Evolutionary conservation across 2,329 filamentous ascomycete species (phyloP).

Genomic region (Aspergillus vadensis): DNA sequence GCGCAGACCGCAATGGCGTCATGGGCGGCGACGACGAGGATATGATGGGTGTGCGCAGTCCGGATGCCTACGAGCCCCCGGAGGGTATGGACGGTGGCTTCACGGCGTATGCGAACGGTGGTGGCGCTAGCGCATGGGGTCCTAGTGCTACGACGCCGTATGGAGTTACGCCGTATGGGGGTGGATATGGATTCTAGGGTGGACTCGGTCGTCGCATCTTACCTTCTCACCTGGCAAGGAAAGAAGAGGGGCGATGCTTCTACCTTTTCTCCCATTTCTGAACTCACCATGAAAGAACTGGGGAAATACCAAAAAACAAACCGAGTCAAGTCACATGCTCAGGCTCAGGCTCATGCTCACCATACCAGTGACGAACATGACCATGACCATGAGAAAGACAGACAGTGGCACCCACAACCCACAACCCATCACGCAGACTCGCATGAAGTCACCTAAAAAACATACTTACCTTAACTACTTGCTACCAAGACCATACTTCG

Average conservation of each 20-base stretch:
- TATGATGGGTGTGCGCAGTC: conserved; percentile 53
- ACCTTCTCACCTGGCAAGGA: background rate
- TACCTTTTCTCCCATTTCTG: no score
- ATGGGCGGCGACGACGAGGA: conserved; percentile 47
- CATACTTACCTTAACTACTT: background rate
- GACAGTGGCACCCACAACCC: no score
- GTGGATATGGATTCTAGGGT: conserved; percentile 32
- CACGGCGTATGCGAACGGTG: conserved; percentile 50
- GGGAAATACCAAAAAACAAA: no score
- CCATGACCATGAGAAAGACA: rapidly evolving
- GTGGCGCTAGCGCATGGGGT: conserved; percentile 67
- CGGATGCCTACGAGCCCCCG: conserved; percentile 51
- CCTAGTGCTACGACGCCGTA: conserved; percentile 63
- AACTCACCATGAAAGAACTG: no score
- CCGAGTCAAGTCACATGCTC: no score
- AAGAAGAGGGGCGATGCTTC: no score
- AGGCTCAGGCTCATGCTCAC: no score
- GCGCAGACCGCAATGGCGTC: conserved; percentile 57
- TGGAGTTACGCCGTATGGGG: conserved; percentile 42
- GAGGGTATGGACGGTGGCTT: conserved; percentile 47
- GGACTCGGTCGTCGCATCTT: background rate
- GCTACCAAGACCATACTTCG: background rate
- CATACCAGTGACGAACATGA: no score
- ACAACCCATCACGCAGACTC: no score
- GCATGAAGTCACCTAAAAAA: background rate